Percentiles rank a stretch among this genome's conserved stretches.
phyloP scores from a whole-genome alignment of 805 yeast species.

The Suhomyces sp. region DNA sequence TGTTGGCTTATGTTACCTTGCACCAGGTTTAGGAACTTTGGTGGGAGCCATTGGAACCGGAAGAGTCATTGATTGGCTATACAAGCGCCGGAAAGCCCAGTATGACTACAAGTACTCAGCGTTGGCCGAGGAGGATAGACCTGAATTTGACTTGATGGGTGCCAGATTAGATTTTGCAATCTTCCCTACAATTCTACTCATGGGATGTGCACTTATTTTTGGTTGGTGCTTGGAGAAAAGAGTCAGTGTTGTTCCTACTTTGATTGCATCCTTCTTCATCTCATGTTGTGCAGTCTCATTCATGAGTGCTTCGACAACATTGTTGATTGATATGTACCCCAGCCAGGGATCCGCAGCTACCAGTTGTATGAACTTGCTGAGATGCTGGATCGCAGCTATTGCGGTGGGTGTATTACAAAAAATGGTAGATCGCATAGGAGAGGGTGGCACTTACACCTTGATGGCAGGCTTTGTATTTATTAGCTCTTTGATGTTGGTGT shows the following conservation, averaged over 20 bases:
- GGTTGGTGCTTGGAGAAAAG: conserved; percentile 70
- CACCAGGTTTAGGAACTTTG: conserved; percentile 69
- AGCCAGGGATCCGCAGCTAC: conserved; percentile 69
- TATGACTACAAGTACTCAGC: conserved; percentile 26
- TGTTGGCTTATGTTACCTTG: conserved; percentile 71
- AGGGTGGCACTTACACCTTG: conserved; percentile 80
- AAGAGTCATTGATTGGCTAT: conserved; percentile 51
- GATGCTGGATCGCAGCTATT: conserved; percentile 74
- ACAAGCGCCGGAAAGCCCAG: conserved; percentile 29
- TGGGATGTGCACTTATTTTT: conserved; percentile 48
- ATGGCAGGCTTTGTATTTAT: conserved; percentile 49
- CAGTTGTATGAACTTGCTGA: conserved; percentile 65
- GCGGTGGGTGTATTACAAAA: conserved; percentile 64
- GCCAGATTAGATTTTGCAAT: conserved; percentile 50
- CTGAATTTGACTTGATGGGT: conserved; percentile 51
- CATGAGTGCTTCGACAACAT: conserved; percentile 57
- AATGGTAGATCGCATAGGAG: conserved; percentile 56
- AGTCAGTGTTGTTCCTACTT: conserved; percentile 51
- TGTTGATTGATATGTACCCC: conserved; percentile 78
- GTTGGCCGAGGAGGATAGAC: conserved; percentile 16
- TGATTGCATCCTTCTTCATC: conserved; percentile 56
- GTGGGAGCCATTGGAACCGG: conserved; percentile 63
- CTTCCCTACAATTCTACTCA: conserved; percentile 42
- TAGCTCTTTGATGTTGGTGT: conserved; percentile 8
- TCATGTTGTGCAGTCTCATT: conserved; percentile 61